These are phyloP conservation scores for Rhazya stricta DNA, from an alignment of 257 asterid species.

Conservation along the genomic window DNA sequence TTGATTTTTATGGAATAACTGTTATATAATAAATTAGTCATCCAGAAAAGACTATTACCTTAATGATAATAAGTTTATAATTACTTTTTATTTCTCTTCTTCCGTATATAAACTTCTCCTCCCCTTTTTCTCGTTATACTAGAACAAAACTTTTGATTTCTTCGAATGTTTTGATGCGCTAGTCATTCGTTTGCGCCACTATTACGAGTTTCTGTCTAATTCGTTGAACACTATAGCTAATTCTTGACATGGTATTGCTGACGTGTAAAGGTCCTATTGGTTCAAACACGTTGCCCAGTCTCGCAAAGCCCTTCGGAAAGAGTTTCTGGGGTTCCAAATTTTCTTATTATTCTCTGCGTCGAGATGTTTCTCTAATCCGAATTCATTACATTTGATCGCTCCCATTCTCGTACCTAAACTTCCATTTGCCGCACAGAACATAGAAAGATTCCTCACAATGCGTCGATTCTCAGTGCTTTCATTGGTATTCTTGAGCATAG, in stretches of 20 bases:
- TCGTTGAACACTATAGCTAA: not conserved
- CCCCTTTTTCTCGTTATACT: too few species aligned
- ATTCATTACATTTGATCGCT: not conserved
- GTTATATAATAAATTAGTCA: too few species aligned
- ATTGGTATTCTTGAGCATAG: slow-evolving; percentile 21
- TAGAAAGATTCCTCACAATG: slow-evolving; percentile 24
- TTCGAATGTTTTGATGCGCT: too few species aligned
- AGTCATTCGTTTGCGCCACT: too few species aligned
- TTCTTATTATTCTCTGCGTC: not conserved
- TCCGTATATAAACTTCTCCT: too few species aligned
- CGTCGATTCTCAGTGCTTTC: slow-evolving; percentile 37
- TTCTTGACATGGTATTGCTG: not conserved
- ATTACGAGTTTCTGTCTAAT: too few species aligned
- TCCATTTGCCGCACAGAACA: not conserved
- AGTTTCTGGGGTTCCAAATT: not conserved
- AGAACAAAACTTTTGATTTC: too few species aligned
- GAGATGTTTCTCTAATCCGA: not conserved
- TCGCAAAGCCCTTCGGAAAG: not conserved
- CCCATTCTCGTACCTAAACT: not conserved
- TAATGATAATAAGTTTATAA: too few species aligned
- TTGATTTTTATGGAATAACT: too few species aligned
- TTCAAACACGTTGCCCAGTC: slow-evolving; percentile 29
- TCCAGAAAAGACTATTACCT: too few species aligned
- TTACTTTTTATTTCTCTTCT: too few species aligned
- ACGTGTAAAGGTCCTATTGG: slow-evolving; percentile 35